A percentile compares a stretch with the other conserved stretches of the same genome.
phyloP scores from a whole-genome alignment of 1,139 yeast genomes.

The Kurtzmaniella natalensis region DNA sequence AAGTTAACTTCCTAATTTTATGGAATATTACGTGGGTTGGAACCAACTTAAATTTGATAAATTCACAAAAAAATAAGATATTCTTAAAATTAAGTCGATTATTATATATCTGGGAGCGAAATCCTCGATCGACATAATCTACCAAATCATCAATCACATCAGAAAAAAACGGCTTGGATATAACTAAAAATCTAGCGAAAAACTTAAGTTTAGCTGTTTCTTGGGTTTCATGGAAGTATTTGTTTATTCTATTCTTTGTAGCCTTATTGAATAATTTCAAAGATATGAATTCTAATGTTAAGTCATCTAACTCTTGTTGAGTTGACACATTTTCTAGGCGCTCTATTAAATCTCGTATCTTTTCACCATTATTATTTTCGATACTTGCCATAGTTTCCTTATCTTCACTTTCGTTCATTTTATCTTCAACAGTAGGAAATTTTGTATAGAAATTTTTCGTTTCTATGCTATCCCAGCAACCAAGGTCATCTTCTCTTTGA shows the following conservation, averaged over 20 bases:
- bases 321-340: slow-evolving; percentile 42
- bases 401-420: not conserved
- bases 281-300: slow-evolving; percentile 54
- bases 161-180: slow-evolving; percentile 45
- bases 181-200: slow-evolving; percentile 67
- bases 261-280: slow-evolving; percentile 64
- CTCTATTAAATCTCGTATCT: slow-evolving; percentile 39
- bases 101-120: slow-evolving; percentile 55
- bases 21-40: slow-evolving; percentile 72
- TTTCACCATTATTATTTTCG: slow-evolving; percentile 35
- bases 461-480: slow-evolving; percentile 66
- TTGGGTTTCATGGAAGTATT: slow-evolving; percentile 48
- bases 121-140: slow-evolving; percentile 52
- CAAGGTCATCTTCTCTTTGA: slow-evolving; percentile 28
- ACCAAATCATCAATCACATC: slow-evolving; percentile 56
- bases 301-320: slow-evolving; percentile 51
- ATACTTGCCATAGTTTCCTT: not conserved
- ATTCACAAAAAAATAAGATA: slow-evolving; percentile 64
- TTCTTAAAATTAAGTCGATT: slow-evolving; percentile 51
- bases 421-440: slow-evolving; percentile 19
- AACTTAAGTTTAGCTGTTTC: slow-evolving; percentile 42
- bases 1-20: slow-evolving; percentile 54
- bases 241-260: slow-evolving; percentile 57
- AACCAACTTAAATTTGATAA: slow-evolving; percentile 73
- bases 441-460: slow-evolving; percentile 56